These are phyloP conservation scores for Marasmius oreades DNA, from an alignment of 1,284 basidiomycete species.

Conservation along the genomic window DNA sequence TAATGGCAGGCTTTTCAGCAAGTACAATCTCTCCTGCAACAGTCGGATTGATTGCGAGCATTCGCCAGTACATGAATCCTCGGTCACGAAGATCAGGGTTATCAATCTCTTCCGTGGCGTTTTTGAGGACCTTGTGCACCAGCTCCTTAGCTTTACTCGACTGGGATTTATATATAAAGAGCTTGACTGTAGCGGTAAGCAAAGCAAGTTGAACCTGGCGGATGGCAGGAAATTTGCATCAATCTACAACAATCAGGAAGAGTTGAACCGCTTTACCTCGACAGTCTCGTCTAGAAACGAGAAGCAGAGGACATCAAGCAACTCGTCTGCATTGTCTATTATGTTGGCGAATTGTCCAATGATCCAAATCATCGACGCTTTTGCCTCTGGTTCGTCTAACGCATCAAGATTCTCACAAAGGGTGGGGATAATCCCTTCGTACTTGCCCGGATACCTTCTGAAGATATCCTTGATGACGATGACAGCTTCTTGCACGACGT, in stretches of 20 bases:
- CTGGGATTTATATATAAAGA: conserved; percentile 89
- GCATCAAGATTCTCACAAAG: conserved; percentile 91
- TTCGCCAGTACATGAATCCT: conserved; percentile 99
- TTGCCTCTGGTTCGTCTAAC: conserved; percentile 94
- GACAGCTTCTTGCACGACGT: conserved; percentile 96
- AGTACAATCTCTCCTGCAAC: conserved; percentile 92
- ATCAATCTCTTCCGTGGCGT: conserved; percentile 96
- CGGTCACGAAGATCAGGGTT: conserved; percentile 96
- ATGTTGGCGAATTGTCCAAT: conserved; percentile 95
- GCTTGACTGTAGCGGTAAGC: conserved; percentile 93
- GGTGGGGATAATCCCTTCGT: conserved; percentile 92
- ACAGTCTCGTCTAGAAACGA: conserved; percentile 92
- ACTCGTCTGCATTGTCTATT: conserved; percentile 95
- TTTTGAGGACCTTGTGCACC: conserved; percentile 94
- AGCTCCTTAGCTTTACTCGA: conserved; percentile 87
- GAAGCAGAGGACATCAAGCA: conserved; percentile 90
- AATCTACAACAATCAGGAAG: neutral
- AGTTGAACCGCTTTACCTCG: conserved; percentile 65
- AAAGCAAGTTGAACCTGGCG: conserved; percentile 90
- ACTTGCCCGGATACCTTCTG: conserved; percentile 93
- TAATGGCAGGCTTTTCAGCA: conserved; percentile 91
- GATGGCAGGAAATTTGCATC: neutral
- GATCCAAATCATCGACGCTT: conserved; percentile 98
- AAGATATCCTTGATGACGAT: conserved; percentile 99
- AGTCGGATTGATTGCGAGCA: conserved; percentile 91